A percentile compares a stretch with the other conserved stretches of the same genome.
Conservation (phyloP, 2,329 filamentous ascomycete species). For the Nigrospora sphaerica region DNA sequence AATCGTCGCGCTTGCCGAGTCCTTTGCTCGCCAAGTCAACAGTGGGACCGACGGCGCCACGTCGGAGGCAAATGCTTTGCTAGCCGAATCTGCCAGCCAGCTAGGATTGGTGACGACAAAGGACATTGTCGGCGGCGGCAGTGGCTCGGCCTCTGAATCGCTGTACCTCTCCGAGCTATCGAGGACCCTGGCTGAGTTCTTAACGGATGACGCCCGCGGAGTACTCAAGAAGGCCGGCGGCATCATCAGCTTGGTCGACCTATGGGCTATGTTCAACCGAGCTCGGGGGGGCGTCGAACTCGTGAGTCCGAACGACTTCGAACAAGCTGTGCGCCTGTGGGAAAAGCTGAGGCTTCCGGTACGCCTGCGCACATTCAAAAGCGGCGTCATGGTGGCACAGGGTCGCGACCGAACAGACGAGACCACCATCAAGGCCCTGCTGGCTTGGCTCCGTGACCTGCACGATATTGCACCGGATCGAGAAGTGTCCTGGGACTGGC, state of each 20-base stretch:
- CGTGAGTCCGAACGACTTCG: conserved; percentile 84
- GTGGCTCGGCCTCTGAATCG: conserved; percentile 58
- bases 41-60: conserved; percentile 48
- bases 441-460: conserved; percentile 70
- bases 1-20: conserved; percentile 86
- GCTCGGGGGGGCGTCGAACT: conserved; percentile 90
- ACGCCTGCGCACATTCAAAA: conserved; percentile 81
- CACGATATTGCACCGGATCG: conserved; percentile 57
- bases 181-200: conserved; percentile 78
- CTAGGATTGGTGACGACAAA: conserved; percentile 89
- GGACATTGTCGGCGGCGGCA: conserved; percentile 78
- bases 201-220: conserved; percentile 77
- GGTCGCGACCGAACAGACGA: conserved; percentile 83
- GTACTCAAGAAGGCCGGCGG: conserved; percentile 75
- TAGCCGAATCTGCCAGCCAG: conserved; percentile 76
- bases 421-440: conserved; percentile 70
- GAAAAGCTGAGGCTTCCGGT: conserved; percentile 81
- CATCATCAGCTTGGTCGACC: conserved; percentile 81
- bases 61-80: conserved; percentile 64
- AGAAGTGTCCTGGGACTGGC: conserved; percentile 71
- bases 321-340: conserved; percentile 84
- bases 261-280: conserved; percentile 93
- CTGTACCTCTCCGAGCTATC: conserved; percentile 86
- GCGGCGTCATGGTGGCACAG: conserved; percentile 90
- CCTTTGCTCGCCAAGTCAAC: conserved; percentile 65